Conservation (phyloP, 2,329 filamentous ascomycete species). For the Coniella vitis region DNA sequence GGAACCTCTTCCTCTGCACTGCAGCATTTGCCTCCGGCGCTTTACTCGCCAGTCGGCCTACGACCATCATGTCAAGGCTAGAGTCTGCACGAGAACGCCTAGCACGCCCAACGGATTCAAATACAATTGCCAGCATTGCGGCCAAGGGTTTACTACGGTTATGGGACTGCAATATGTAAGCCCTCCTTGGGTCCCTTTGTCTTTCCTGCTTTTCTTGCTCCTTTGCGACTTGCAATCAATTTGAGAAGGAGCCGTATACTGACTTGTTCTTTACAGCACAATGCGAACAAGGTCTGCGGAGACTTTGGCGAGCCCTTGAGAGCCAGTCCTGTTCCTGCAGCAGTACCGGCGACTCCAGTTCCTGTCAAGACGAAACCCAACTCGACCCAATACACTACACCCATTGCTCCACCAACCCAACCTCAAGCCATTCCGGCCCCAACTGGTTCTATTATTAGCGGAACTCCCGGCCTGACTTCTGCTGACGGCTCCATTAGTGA, state of each 20-base stretch:
- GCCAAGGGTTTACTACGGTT: conserved; percentile 35
- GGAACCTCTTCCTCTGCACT: background rate
- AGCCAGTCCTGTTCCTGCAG: background rate
- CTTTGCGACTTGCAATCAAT: too few species aligned
- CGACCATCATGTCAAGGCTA: conserved; percentile 29
- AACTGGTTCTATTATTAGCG: background rate
- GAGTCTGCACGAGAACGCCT: conserved; percentile 26
- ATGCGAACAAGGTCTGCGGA: conserved; percentile 40
- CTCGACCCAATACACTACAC: background rate
- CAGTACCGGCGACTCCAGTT: conserved; percentile 6
- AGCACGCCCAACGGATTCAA: conserved; percentile 23
- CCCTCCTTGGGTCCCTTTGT: too few species aligned
- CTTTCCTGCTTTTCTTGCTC: background rate
- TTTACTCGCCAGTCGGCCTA: conserved; percentile 11
- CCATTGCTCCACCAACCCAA: background rate
- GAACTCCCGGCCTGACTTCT: background rate
- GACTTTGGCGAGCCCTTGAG: conserved; percentile 24
- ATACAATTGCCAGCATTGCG: conserved; percentile 39
- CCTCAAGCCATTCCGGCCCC: too few species aligned
- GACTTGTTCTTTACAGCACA: conserved; percentile 26
- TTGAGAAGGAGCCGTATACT: background rate
- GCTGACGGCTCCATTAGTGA: conserved; percentile 21
- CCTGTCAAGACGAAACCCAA: conserved; percentile 15
- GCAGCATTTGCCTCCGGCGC: conserved; percentile 14
- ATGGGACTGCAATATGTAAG: conserved; percentile 36